phyloP scores from a whole-genome alignment of 116 monocot species.

The Papilionanthe hybrid region DNA sequence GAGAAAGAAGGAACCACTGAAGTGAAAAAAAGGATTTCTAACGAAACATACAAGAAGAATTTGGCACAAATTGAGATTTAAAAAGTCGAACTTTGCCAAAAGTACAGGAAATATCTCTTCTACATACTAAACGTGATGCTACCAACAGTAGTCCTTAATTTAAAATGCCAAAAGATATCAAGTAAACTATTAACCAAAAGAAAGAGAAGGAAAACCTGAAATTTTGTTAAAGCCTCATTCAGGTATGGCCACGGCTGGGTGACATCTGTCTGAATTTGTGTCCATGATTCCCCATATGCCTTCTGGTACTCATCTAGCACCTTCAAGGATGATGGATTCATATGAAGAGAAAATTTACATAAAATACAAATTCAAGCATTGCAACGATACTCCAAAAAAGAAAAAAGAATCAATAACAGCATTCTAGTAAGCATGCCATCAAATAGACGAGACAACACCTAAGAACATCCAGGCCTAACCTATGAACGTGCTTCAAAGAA shows the following conservation, averaged over 20 bases:
- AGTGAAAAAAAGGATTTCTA: not conserved
- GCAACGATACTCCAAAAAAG: not conserved
- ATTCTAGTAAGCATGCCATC: not conserved
- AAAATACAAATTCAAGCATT: not conserved
- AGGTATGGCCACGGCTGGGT: constrained; percentile 75
- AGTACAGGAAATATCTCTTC: not conserved
- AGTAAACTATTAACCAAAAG: not conserved
- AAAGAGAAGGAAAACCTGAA: constrained; percentile 49
- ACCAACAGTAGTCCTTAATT: not conserved
- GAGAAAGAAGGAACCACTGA: not conserved
- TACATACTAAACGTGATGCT: not conserved
- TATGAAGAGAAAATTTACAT: not conserved
- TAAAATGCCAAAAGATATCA: not conserved
- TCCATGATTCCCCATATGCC: constrained; percentile 84
- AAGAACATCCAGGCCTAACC: not conserved
- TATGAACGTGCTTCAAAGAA: not conserved
- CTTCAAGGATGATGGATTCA: constrained; percentile 15
- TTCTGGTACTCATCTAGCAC: constrained; percentile 89
- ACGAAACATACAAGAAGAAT: not conserved
- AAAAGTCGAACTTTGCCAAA: not conserved
- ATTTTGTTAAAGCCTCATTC: constrained; percentile 65
- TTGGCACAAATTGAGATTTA: not conserved
- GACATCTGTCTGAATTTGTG: constrained; percentile 43
- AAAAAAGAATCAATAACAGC: not conserved
- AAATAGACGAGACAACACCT: not conserved